These are phyloP conservation scores for Tetradesmus obliquus DNA, from an alignment of 139 green algal genomes.

Conservation along the genomic window DNA sequence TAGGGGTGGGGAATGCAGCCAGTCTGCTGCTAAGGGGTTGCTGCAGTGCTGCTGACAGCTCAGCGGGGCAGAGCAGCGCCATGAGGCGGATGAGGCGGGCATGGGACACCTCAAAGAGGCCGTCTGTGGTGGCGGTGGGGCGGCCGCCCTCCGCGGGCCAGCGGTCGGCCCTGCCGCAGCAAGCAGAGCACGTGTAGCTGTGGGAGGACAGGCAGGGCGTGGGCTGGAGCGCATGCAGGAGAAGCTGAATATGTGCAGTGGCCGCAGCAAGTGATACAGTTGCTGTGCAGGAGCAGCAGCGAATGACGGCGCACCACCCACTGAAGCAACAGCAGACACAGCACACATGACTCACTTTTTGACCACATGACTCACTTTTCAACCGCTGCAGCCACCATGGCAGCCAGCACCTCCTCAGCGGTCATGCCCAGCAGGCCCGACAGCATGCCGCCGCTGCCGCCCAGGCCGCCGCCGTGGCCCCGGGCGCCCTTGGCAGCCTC, in stretches of 20 bases:
- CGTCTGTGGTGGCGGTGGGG: slow-evolving; percentile 51
- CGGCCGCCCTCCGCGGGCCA: slow-evolving; percentile 49
- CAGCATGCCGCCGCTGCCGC: slow-evolving; percentile 43
- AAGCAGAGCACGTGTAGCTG: neutral
- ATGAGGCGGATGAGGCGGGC: slow-evolving; percentile 65
- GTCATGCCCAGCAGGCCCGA: slow-evolving; percentile 55
- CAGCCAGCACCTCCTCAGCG: slow-evolving; percentile 54
- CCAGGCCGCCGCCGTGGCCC: neutral
- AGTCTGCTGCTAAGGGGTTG: slow-evolving; percentile 35
- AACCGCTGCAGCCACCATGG: slow-evolving; percentile 36
- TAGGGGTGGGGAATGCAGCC: slow-evolving; percentile 45
- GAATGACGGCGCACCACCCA: neutral
- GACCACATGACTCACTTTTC: slow-evolving; percentile 5
- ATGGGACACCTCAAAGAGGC: slow-evolving; percentile 66
- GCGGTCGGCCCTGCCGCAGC: slow-evolving; percentile 34
- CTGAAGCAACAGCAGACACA: neutral
- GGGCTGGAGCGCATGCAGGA: neutral
- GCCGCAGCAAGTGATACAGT: neutral
- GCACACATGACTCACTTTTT: neutral
- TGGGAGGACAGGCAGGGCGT: slow-evolving; percentile 33
- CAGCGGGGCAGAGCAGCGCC: slow-evolving; percentile 45
- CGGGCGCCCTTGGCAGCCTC: slow-evolving; percentile 43
- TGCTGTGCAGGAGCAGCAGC: neutral
- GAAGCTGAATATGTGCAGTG: neutral
- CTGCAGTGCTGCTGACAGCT: slow-evolving; percentile 28